Evolutionary conservation across 192 early-diverging fungal genomes (phyloP), one percentile per base, ranked within the genome.

Genomic region (Gaertneriomyces semiglobifer): DNA sequence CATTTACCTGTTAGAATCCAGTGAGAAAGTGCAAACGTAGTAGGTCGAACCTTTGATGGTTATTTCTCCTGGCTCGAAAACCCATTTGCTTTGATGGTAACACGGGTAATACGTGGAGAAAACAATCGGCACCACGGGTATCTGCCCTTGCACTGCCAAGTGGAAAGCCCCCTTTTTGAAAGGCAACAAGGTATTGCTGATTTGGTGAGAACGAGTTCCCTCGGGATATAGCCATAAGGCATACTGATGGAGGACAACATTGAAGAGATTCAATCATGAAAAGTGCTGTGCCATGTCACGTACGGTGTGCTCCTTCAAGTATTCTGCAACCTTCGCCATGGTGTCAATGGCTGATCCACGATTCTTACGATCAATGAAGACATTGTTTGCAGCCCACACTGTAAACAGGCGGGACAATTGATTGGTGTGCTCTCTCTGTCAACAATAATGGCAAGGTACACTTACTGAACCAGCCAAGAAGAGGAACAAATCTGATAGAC

Each of bases 131-230:
- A 96, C 83, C 66, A 98, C 88, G 14, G 95, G 95, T 0, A 91
- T 85, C 16, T 79, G 78, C 1, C 89, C 86, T 74, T 92, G 91
- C 59, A 91, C 88, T 9, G 95, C 93, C 67, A 95, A 72, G 53
- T 96, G 91, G 77, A 98, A 98, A 7, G 92, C 95, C 9, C 95
- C 95, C 81, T 95, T 98, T 77, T 98, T 98, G 76, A 98, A 96
- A 6, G 91, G 92, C 47, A 95, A 76, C 55, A 98, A 60, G 53
- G 88, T 65, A 43, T 86, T 82, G 39, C 84, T 80, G n/a, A 74
- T 72, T 44, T 86, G 84, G 63, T 84, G 87, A 14, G 88, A 88
- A 54, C 93, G 89, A 14, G 88, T 95, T 54, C 93, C 95, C 77
- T 96, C 93, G 53, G 93, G 93, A 71, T 89, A 98, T 71, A 98